Evolutionary conservation across 257 asterid species (phyloP).

Genomic region (Handroanthus guayacan): DNA sequence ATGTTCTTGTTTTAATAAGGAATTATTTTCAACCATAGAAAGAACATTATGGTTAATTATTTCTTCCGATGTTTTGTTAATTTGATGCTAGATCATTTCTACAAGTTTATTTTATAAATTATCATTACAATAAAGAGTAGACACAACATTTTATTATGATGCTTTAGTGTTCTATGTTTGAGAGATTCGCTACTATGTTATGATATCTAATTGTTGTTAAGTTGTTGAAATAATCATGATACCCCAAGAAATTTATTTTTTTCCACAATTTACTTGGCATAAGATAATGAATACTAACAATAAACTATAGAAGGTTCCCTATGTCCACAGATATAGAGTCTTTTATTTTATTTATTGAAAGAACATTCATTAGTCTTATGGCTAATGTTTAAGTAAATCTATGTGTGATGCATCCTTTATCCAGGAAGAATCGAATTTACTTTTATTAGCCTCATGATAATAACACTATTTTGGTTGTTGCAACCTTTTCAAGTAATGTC

Average conservation of each 20-base stretch:
- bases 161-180: neutral
- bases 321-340: neutral
- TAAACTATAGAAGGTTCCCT: neutral
- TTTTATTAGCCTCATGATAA: neutral
- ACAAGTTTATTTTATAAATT: too few species aligned
- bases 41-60: neutral
- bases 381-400: neutral
- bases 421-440: neutral
- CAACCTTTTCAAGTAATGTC: neutral
- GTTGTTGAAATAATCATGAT: neutral
- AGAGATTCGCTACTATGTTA: neutral
- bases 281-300: neutral
- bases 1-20: neutral
- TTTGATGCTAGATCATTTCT: neutral
- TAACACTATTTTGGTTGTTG: too few species aligned
- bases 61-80: neutral
- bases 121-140: neutral
- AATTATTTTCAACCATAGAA: too few species aligned
- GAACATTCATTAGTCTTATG: neutral
- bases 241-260: neutral
- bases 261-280: neutral
- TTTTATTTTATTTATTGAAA: too few species aligned
- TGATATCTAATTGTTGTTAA: neutral
- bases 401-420: neutral
- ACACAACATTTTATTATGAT: neutral